Base-by-base conservation (phyloP, 805 yeast species). In the Lipomyces lipofer region DNA sequence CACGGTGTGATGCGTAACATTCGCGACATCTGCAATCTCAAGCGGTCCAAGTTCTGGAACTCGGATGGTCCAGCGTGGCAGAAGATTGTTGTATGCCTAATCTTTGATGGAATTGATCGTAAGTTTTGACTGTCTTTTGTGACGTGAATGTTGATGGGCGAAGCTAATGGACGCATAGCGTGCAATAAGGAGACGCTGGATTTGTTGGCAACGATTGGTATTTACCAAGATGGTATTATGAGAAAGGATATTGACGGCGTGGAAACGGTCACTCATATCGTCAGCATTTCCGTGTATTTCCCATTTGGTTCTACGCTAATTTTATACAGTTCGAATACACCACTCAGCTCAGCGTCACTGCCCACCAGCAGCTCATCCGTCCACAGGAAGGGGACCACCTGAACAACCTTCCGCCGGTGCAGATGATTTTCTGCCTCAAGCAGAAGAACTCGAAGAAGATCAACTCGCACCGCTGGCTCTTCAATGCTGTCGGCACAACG, bases 291-390 rank as follows among this genome's bases (percentile, higher is more conserved):
- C n/a, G n/a, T n/a, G n/a, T 3, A n/a, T 38, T 10, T 38, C 15
- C 12, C 13, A 17, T 15, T 15, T 10, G 15, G 12, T 38, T 10
- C n/a, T n/a, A n/a, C n/a, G n/a, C n/a, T n/a, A n/a, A n/a, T n/a
- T n/a, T n/a, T n/a, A n/a, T n/a, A n/a, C n/a, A n/a, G 48, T 83
- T 82, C 64, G 87, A 83, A 66, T 82, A 83, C 66, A 82, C 87
- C 25, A 81, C 87, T 1, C 77, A 74, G 54, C 63, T 74, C 35
- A 72, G 76, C 35, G 77, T 74, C 12, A 64, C 69, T 10, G 70
- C 74, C n/a, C 58, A 66, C 50, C 73, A 70, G 62, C 69, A 71
- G 76, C 70, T 84, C 17, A 75, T 82, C 24, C 81, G 81, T 10
- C 83, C 85, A 1, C 80, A 75, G 32, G 78, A 78, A 60, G 72